Conservation (phyloP, 768 basidiomycete species). For the Saitozyma sp. region DNA sequence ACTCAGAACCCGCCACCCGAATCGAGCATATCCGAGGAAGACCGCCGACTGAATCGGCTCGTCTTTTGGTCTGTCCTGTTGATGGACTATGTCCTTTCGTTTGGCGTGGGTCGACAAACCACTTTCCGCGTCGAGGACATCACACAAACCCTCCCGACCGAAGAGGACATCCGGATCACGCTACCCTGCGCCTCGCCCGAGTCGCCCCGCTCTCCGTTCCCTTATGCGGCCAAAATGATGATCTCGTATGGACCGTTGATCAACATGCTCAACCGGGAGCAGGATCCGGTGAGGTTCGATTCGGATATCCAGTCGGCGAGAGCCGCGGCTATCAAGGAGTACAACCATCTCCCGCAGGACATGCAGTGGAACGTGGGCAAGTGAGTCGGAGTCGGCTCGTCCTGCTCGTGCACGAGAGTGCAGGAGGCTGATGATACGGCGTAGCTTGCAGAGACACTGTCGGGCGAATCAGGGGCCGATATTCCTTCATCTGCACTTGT, state of each 20-base stretch:
- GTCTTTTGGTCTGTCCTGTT: slow-evolving; percentile 34
- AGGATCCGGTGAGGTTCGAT: neutral
- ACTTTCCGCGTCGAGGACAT: slow-evolving; percentile 34
- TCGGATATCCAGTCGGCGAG: slow-evolving; percentile 6
- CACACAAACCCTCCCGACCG: slow-evolving; percentile 20
- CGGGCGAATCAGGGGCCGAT: slow-evolving; percentile 22
- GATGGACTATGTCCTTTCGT: slow-evolving; percentile 28
- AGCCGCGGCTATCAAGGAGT: slow-evolving; percentile 17
- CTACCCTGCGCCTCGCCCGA: neutral
- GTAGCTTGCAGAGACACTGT: slow-evolving; percentile 30
- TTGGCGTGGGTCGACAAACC: slow-evolving; percentile 30
- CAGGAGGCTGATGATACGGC: neutral
- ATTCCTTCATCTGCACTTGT: slow-evolving; percentile 37
- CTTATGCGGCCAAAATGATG: slow-evolving; percentile 29
- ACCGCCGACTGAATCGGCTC: slow-evolving; percentile 19
- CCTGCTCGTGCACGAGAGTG: too few relatives aligned
- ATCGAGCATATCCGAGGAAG: slow-evolving; percentile 16
- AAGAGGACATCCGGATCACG: too few relatives aligned
- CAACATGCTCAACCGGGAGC: slow-evolving; percentile 22
- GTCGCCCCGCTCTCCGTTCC: slow-evolving; percentile 21
- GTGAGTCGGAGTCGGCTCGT: slow-evolving; percentile 15
- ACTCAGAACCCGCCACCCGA: slow-evolving; percentile 20
- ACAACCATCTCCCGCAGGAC: slow-evolving; percentile 26
- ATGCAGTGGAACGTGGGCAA: slow-evolving; percentile 36
- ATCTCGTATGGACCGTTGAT: slow-evolving; percentile 30